phyloP scores from a whole-genome alignment of 192 early-diverging fungal species.

The Geranomyces michiganensis region DNA sequence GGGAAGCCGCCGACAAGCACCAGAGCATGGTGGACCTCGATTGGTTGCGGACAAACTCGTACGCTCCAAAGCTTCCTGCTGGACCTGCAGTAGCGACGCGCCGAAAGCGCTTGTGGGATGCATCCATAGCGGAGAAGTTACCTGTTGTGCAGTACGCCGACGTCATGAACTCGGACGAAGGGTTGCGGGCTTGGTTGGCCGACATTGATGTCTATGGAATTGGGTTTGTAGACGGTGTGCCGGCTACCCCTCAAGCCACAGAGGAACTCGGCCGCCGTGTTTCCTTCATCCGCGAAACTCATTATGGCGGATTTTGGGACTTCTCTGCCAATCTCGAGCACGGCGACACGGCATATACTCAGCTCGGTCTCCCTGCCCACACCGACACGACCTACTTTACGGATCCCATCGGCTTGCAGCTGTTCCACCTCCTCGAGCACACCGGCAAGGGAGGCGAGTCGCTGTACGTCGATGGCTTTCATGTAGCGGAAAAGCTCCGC shows the following conservation, averaged over 20 bases:
- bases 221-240: slow-evolving; percentile 74
- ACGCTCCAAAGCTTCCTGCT: slow-evolving; percentile 55
- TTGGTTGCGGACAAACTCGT: slow-evolving; percentile 71
- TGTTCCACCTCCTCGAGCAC: slow-evolving; percentile 77
- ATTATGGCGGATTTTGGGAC: slow-evolving; percentile 80
- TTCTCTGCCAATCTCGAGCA: slow-evolving; percentile 75
- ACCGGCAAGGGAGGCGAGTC: slow-evolving; percentile 72
- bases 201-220: slow-evolving; percentile 74
- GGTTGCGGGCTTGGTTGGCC: slow-evolving; percentile 68
- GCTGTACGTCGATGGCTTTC: slow-evolving; percentile 79
- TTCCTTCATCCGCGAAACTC: slow-evolving; percentile 74
- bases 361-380: slow-evolving; percentile 71
- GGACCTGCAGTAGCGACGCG: neutral
- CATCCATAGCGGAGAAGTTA: slow-evolving; percentile 40
- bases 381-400: slow-evolving; percentile 90
- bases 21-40: slow-evolving; percentile 56
- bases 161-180: slow-evolving; percentile 66
- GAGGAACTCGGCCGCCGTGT: slow-evolving; percentile 66
- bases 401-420: slow-evolving; percentile 78
- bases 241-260: slow-evolving; percentile 63
- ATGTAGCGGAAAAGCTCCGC: slow-evolving; percentile 67
- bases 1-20: slow-evolving; percentile 59
- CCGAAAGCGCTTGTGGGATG: slow-evolving; percentile 44
- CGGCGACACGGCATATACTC: slow-evolving; percentile 84
- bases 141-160: slow-evolving; percentile 59